Conservation (phyloP, 306 rosid genomes). For the Begonia fuchsioides region DNA sequence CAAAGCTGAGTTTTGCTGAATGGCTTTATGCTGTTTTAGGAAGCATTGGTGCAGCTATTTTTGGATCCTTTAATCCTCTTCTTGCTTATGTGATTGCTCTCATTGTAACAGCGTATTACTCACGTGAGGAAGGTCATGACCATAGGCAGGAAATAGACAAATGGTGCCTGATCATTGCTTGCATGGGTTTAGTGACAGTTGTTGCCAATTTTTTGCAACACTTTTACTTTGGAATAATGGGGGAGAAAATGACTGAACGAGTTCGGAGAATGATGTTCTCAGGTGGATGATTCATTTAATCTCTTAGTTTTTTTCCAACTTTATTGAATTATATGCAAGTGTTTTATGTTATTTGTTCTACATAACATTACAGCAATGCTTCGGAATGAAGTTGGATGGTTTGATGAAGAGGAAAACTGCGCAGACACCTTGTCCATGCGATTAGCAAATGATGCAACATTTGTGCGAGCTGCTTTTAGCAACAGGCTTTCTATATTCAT, state of each 20-base stretch:
- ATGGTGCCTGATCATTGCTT: constrained; percentile 94
- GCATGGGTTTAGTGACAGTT: constrained; percentile 95
- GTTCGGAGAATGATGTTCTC: constrained; percentile 99
- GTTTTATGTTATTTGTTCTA: constrained; percentile 4
- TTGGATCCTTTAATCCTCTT: constrained; percentile 98
- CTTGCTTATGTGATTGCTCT: constrained; percentile 92
- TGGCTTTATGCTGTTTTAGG: constrained; percentile 98
- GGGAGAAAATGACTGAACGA: constrained; percentile 99
- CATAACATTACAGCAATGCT: constrained; percentile 65
- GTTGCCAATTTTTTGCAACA: constrained; percentile 98
- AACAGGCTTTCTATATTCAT: constrained; percentile 93
- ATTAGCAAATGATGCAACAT: constrained; percentile 97
- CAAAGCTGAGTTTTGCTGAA: constrained; percentile 90
- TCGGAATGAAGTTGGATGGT: constrained; percentile 96
- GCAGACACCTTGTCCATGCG: constrained; percentile 98
- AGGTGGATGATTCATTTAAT: constrained; percentile 31
- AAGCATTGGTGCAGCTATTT: constrained; percentile 93
- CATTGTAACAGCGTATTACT: constrained; percentile 72
- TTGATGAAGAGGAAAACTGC: constrained; percentile 92
- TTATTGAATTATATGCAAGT: no score
- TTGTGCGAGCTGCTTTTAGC: constrained; percentile 97
- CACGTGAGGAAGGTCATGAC: constrained; percentile 21
- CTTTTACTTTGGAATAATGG: constrained; percentile 99
- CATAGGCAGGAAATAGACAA: constrained; percentile 47
- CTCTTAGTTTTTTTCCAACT: constrained; percentile 20